Base-by-base conservation (phyloP, 495 filamentous ascomycete species). In the Cercophora samala region DNA sequence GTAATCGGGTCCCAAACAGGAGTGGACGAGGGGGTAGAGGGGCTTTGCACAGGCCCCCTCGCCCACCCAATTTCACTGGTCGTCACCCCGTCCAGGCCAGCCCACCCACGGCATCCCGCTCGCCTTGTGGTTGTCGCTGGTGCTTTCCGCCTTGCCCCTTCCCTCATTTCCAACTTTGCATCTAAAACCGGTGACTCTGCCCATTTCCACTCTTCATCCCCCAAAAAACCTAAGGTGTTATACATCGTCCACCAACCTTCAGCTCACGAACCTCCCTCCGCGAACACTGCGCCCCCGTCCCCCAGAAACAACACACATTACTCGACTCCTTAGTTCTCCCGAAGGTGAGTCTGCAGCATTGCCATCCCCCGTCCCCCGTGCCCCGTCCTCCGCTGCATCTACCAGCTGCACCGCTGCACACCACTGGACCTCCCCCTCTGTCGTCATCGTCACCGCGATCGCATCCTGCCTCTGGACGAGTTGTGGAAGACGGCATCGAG, bases 151-250 rank as follows among this genome's bases (percentile, higher is more conserved):
- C 72, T 72, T 76, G 75, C 73, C 75, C 72, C 72, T 72, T 75
- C 70, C 74, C 74, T 74, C 75, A 76, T 76, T 77, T 77, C 74
- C 75, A 76, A 75, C 75, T 77, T 71, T 72, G 69, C 75, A 70
- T 66, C 26, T 71, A 74, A 75, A 76, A 75, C 72, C 66, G 64
- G 64, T 68, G 60, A 66, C 65, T 68, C 68, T 63, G 60, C 66
- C 64, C 67, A 55, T 65, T 73, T 70, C 60, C 68, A 64, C 61
- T 64, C 66, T 71, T 66, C 68, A 60, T 70, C 65, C 73, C 63
- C 66, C n/a, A n/a, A n/a, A 29, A 29, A 75, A 70, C 73, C 72
- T 67, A 74, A 60, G 71, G 58, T 68, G 59, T 69, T 67, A 66
- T 52, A 66, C 62, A 54, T 56, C 67, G 65, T 61, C 59, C 66